These are phyloP conservation scores for Geotrichum citri-aurantii DNA, from an alignment of 1,139 yeast species.

Conservation along the genomic window DNA sequence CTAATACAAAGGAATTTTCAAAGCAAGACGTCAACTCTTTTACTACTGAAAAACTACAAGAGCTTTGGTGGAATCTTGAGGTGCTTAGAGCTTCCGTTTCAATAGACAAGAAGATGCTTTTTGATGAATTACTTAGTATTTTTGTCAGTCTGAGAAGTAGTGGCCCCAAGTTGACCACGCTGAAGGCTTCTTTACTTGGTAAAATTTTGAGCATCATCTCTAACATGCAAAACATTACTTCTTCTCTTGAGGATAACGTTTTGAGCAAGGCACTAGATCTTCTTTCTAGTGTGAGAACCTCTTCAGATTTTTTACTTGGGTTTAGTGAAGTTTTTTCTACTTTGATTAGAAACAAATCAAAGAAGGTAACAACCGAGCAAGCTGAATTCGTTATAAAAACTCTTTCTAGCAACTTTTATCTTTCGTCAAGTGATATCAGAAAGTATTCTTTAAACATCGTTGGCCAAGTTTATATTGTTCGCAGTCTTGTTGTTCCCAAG, in stretches of 20 bases:
- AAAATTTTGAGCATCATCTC: conserved; percentile 18
- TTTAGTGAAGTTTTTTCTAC: conserved; percentile 15
- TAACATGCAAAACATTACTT: conserved; percentile 13
- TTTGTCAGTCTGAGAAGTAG: conserved; percentile 6
- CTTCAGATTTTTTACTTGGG: conserved; percentile 19
- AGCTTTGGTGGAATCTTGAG: conserved; percentile 23
- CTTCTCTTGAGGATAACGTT: conserved; percentile 5
- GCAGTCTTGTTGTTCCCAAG: conserved; percentile 31
- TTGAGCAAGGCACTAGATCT: conserved; percentile 6
- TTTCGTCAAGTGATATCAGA: conserved; percentile 47
- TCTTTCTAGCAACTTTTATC: conserved; percentile 10
- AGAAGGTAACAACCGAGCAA: not conserved
- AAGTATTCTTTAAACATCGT: conserved; percentile 43
- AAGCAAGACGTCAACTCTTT: not conserved
- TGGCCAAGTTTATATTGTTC: conserved; percentile 31
- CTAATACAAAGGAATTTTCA: conserved; percentile 4
- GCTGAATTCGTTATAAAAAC: conserved; percentile 2
- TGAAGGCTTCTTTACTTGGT: conserved; percentile 21
- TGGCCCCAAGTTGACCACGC: not conserved
- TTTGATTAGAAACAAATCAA: conserved; percentile 10
- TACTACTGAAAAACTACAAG: conserved; percentile 7
- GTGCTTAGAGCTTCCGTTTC: conserved; percentile 17
- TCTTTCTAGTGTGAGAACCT: conserved; percentile 13
- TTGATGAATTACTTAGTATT: conserved; percentile 13
- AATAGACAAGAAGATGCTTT: conserved; percentile 14